A percentile compares a stretch with the other conserved stretches of the same genome.
Conservation (phyloP, 371 early-diverging fungal genomes). For the Mucor circinelloides region DNA sequence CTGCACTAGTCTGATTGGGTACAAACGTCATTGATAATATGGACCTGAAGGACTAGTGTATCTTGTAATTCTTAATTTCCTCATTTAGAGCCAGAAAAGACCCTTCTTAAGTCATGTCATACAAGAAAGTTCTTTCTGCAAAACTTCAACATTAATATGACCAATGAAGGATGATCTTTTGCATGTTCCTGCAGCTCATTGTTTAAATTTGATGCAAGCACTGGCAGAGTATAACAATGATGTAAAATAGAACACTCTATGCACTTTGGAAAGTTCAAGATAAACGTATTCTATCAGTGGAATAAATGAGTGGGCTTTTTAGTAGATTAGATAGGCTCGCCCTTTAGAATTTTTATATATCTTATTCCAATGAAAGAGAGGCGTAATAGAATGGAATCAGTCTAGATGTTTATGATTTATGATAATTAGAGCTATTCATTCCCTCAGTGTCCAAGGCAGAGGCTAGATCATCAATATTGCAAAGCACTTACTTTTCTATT, state of each 20-base stretch:
- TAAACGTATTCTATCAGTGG: neutral
- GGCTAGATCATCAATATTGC: neutral
- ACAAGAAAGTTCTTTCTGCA: neutral
- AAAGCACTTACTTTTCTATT: neutral
- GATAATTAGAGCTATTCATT: neutral
- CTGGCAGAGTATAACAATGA: neutral
- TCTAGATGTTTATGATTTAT: neutral
- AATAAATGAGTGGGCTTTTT: neutral
- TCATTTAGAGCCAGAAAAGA: neutral
- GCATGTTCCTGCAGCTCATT: neutral
- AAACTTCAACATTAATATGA: neutral
- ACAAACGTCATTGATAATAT: neutral
- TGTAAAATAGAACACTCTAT: neutral
- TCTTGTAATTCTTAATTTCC: neutral
- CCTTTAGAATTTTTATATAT: neutral
- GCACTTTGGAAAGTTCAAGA: neutral
- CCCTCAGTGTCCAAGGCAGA: too few relatives aligned
- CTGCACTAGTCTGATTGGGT: neutral
- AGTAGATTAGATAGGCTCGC: neutral
- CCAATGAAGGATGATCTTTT: neutral
- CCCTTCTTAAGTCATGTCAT: neutral
- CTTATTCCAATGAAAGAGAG: neutral
- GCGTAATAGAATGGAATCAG: neutral
- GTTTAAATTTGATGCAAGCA: neutral
- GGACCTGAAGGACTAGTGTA: neutral